These are phyloP conservation scores for Stephanodiscus triporus DNA, from an alignment of 108 stramenopile genomes.

Conservation along the genomic window DNA sequence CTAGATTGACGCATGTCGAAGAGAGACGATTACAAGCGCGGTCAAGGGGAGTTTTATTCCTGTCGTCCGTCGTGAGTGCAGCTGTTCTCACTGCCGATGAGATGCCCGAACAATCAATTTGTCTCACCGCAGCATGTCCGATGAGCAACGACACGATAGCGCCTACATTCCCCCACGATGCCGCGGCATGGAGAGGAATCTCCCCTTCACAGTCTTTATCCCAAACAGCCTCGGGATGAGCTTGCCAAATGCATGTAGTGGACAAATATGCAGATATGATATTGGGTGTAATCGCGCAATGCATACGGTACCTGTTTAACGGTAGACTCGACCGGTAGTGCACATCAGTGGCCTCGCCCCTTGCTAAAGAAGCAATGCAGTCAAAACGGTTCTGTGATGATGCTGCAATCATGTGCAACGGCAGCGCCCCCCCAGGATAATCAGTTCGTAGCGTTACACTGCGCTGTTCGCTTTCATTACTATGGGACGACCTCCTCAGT, in stretches of 20 bases:
- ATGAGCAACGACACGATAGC: conserved; percentile 24
- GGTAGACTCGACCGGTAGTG: neutral
- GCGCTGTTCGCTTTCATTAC: conserved; percentile 5
- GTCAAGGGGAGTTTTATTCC: conserved; percentile 29
- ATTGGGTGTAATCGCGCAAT: conserved; percentile 9
- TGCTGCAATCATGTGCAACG: conserved; percentile 36
- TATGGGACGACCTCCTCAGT: neutral
- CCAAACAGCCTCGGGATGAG: conserved; percentile 39
- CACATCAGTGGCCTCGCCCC: neutral
- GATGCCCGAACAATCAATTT: neutral
- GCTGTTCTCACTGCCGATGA: conserved; percentile 4
- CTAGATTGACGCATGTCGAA: conserved; percentile 15
- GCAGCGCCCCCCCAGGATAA: conserved; percentile 25
- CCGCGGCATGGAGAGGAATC: conserved; percentile 41
- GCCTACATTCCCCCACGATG: conserved; percentile 40
- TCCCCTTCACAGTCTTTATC: conserved; percentile 40
- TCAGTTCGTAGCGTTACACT: conserved; percentile 30
- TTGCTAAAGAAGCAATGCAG: neutral
- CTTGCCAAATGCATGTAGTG: conserved; percentile 18
- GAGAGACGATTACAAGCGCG: conserved; percentile 38
- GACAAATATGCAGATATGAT: conserved; percentile 32
- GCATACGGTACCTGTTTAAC: conserved; percentile 9
- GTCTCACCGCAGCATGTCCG: neutral
- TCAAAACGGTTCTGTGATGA: conserved; percentile 40
- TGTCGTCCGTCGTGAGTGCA: conserved; percentile 20